These are phyloP conservation scores for Neurospora terricola DNA, from an alignment of 495 filamentous ascomycete species.

Conservation along the genomic window DNA sequence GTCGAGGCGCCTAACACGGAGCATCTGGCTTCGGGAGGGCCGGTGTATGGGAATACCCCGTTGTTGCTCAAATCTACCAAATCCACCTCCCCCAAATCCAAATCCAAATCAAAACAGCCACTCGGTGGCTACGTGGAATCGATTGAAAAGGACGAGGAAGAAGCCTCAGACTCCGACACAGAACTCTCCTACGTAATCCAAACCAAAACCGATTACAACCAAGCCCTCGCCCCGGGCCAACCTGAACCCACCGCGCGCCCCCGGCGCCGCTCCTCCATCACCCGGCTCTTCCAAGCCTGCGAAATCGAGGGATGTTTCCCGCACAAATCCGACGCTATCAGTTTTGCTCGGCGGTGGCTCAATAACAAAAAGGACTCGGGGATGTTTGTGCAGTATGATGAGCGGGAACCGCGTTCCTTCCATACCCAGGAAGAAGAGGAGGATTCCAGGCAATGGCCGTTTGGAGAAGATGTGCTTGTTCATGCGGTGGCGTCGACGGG, in stretches of 20 bases:
- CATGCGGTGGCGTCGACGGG: constrained; percentile 32
- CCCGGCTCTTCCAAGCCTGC: constrained; percentile 20
- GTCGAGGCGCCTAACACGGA: constrained; percentile 29
- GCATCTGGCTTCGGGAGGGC: background rate
- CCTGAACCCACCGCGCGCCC: background rate
- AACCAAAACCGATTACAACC: constrained; percentile 29
- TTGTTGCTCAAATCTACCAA: background rate
- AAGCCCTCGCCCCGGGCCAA: constrained; percentile 4
- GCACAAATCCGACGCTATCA: constrained; percentile 18
- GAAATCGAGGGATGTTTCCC: constrained; percentile 32
- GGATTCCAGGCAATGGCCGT: constrained; percentile 33
- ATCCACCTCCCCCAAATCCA: background rate
- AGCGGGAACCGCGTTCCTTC: constrained; percentile 10
- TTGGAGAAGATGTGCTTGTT: constrained; percentile 33
- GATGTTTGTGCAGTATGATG: constrained; percentile 32
- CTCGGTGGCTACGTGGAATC: background rate
- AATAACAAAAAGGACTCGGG: constrained; percentile 4
- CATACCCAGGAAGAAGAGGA: background rate
- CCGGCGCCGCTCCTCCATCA: constrained; percentile 1
- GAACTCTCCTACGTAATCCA: constrained; percentile 34
- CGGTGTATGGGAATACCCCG: background rate
- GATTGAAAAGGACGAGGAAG: background rate
- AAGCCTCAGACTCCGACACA: background rate
- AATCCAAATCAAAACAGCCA: background rate
- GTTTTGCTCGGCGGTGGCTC: constrained; percentile 19